These are phyloP conservation scores for Rhodotorula sp. DNA, from an alignment of 1,284 basidiomycete species.

Conservation along the genomic window DNA sequence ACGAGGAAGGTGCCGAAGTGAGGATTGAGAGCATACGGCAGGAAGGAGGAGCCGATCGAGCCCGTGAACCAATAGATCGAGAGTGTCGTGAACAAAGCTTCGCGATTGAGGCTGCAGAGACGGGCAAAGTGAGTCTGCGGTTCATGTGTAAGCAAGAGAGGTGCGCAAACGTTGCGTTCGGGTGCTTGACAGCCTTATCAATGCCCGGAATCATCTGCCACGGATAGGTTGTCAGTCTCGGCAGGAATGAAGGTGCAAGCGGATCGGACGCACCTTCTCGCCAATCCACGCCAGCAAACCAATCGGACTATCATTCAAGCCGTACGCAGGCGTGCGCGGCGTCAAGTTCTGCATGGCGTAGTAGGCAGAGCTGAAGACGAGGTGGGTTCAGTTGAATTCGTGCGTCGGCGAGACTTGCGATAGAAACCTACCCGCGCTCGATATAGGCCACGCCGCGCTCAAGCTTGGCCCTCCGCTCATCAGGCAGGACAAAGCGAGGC, in stretches of 20 bases:
- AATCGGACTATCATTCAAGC: conserved; percentile 28
- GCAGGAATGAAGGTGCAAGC: background rate
- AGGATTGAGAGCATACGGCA: conserved; percentile 31
- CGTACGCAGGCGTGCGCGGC: conserved; percentile 32
- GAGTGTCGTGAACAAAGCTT: conserved; percentile 13
- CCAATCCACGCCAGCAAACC: conserved; percentile 36
- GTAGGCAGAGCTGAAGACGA: conserved; percentile 13
- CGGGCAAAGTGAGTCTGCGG: background rate
- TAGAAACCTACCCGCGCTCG: conserved; percentile 17
- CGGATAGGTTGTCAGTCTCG: fast-evolving
- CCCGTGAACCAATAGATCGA: conserved; percentile 36
- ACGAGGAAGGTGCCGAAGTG: conserved; percentile 22
- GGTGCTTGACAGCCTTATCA: conserved; percentile 1
- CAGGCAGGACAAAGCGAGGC: conserved; percentile 21
- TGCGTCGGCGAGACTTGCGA: too few relatives aligned
- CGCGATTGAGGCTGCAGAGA: conserved; percentile 11
- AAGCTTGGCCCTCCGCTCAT: conserved; percentile 2
- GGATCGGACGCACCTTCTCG: conserved; percentile 13
- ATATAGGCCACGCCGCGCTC: conserved; percentile 15
- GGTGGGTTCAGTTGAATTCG: background rate
- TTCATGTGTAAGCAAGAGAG: too few relatives aligned
- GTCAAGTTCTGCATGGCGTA: conserved; percentile 29
- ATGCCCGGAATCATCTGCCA: conserved; percentile 25
- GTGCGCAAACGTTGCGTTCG: conserved; percentile 12
- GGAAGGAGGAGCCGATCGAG: conserved; percentile 33